A percentile compares a stretch with the other conserved stretches of the same genome.
Evolutionary conservation across 2,329 filamentous ascomycete species (phyloP).

Genomic region (Clathrospora elynae): DNA sequence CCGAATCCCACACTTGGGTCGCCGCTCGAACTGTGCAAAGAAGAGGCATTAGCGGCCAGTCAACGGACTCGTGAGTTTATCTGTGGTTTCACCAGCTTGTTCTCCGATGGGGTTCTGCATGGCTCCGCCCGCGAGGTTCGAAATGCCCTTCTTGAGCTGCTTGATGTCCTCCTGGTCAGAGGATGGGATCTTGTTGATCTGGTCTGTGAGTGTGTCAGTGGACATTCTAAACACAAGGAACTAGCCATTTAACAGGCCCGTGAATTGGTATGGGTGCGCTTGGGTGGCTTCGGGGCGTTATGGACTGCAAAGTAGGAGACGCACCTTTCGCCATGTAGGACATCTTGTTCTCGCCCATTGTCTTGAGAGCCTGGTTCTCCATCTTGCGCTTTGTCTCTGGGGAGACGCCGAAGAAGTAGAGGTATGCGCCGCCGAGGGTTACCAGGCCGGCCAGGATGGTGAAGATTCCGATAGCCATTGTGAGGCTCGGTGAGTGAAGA

Average conservation of each 20-base stretch:
- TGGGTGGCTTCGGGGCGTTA: too few species aligned
- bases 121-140: slow-evolving; percentile 43
- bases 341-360: slow-evolving; percentile 60
- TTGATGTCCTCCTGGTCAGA: slow-evolving; percentile 48
- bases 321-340: slow-evolving; percentile 49
- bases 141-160: slow-evolving; percentile 44
- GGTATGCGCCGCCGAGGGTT: slow-evolving; percentile 44
- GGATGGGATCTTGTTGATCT: slow-evolving; percentile 47
- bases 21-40: slow-evolving; percentile 29
- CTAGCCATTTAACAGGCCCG: not conserved
- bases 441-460: slow-evolving; percentile 40
- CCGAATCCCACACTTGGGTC: slow-evolving; percentile 29
- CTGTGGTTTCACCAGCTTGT: slow-evolving; percentile 44
- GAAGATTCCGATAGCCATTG: slow-evolving; percentile 40
- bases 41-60: slow-evolving; percentile 45
- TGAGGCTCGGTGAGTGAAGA: slow-evolving; percentile 1
- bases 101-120: slow-evolving; percentile 47
- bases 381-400: slow-evolving; percentile 54
- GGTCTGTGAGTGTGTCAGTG: slow-evolving; percentile 36
- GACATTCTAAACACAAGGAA: too few species aligned
- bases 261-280: not conserved
- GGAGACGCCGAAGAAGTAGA: slow-evolving; percentile 57
- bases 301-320: too few species aligned
- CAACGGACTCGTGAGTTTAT: slow-evolving; percentile 43
- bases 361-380: slow-evolving; percentile 54